Percentiles rank a stretch among this genome's conserved stretches.
phyloP scores from a whole-genome alignment of 208 protist genomes.

The Leishmania turanica region DNA sequence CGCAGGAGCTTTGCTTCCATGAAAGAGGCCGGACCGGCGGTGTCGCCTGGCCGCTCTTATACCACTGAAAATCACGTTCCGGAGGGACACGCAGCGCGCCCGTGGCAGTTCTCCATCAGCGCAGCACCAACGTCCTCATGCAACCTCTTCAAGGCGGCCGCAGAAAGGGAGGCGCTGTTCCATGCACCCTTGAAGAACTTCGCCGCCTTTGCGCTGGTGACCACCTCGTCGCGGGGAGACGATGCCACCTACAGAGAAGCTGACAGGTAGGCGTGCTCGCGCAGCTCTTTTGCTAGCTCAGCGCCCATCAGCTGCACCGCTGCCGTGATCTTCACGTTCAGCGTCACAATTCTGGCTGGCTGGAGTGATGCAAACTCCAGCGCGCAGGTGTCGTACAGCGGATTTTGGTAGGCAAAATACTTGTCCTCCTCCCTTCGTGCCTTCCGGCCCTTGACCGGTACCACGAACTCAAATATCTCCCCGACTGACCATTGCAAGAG shows the following conservation, averaged over 20 bases:
- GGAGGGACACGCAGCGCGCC: neutral
- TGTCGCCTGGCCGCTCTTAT: slow-evolving; percentile 6
- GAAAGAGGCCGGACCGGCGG: neutral
- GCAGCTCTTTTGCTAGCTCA: slow-evolving; percentile 36
- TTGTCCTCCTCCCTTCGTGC: slow-evolving; percentile 24
- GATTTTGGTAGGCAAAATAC: slow-evolving; percentile 21
- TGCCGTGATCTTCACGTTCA: slow-evolving; percentile 45
- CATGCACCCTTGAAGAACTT: slow-evolving; percentile 10
- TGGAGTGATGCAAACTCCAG: slow-evolving; percentile 28
- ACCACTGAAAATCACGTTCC: neutral
- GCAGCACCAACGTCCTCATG: slow-evolving; percentile 30
- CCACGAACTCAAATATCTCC: slow-evolving; percentile 64
- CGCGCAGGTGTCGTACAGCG: slow-evolving; percentile 36
- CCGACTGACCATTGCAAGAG: slow-evolving; percentile 77
- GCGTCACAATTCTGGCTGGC: slow-evolving; percentile 15
- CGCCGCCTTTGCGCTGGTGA: slow-evolving; percentile 4
- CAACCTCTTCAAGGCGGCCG: slow-evolving; percentile 26
- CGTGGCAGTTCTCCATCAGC: slow-evolving; percentile 11
- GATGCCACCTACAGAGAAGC: neutral
- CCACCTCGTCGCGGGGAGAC: slow-evolving; percentile 13
- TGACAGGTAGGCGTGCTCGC: neutral
- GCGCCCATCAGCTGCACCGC: slow-evolving; percentile 47
- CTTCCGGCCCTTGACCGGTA: slow-evolving; percentile 31
- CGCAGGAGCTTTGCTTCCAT: slow-evolving; percentile 15
- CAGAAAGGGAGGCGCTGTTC: slow-evolving; percentile 11